Base-by-base conservation (phyloP, 2,329 filamentous ascomycete species). In the Onygenales sp. region DNA sequence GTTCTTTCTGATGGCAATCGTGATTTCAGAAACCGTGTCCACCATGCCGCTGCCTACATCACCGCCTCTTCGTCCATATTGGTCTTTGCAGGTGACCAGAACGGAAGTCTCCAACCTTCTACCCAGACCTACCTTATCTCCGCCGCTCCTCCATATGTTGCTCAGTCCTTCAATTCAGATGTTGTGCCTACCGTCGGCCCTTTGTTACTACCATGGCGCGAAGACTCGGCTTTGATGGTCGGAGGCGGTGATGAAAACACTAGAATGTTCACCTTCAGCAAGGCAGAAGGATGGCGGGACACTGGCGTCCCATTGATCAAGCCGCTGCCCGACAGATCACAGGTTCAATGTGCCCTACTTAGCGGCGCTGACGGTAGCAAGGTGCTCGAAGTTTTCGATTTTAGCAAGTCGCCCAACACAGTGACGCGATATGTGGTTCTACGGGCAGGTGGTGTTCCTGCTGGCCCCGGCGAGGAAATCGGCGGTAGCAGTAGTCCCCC, bases 41-140 rank as follows among this genome's bases (percentile, higher is more conserved):
- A 85, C 60, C 92, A 97, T 67, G 84, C 82, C 59, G 86, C 86
- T 10, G 78, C 81, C 14, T 96, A 90, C 65, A 74, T 97, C 52
- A 78, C 83, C 57, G 77, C 78, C 21, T 80, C 82, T 13, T 78
- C 88, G 52, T 79, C 82, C 3, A 87, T 97, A 52, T 71, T 96
- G 27, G 77, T 95, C 31, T 96, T 91, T 65, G 87, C 85, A 34
- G 92, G 92, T 45, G 82, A 78, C 13, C 82, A 84, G 61, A 80
- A 84, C 59, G 81, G 81, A 31, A 72, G 71, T 36, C 68, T 72
- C 7, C 69, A 73, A 6, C 73, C 80, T 0, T 90, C 87, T 0
- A 81, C 84, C 1, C 79, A 88, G 60, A 92, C 88, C 0, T 95
- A 91, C 62, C 77, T 85, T 14, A 83, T 96, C 54, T 74, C 77